Percentiles rank a stretch among this genome's conserved stretches.
phyloP scores from a whole-genome alignment of 2,329 filamentous ascomycete genomes.

The Alternaria ventricosa region DNA sequence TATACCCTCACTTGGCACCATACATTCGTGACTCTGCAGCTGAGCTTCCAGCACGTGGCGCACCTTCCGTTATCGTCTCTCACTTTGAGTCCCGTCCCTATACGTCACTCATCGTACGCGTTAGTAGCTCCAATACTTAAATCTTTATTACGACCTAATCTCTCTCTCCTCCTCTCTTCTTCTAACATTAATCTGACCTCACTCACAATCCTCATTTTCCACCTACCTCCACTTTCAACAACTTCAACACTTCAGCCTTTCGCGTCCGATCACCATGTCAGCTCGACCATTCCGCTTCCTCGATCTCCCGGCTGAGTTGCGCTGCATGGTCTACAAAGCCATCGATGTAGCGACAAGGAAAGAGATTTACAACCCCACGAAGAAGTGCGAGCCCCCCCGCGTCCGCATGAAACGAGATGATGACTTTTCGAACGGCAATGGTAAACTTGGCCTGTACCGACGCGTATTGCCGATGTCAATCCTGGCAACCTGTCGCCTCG shows the following conservation, averaged over 20 bases:
- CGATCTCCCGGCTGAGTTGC: background rate
- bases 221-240: background rate
- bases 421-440: background rate
- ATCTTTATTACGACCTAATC: background rate
- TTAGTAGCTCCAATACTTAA: background rate
- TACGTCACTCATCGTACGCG: background rate
- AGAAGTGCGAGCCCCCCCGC: rapidly evolving
- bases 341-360: background rate
- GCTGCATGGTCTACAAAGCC: background rate
- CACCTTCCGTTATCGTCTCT: background rate
- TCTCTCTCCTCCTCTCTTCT: background rate
- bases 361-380: background rate
- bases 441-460: background rate
- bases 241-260: background rate
- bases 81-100: background rate
- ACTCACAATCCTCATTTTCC: background rate
- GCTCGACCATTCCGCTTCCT: background rate
- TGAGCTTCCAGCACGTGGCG: background rate
- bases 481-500: background rate
- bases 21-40: background rate
- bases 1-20: background rate
- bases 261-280: background rate
- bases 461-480: background rate
- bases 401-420: no score
- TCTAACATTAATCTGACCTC: background rate